Percentiles rank a stretch among this genome's conserved stretches.
phyloP scores from a whole-genome alignment of 2,329 filamentous ascomycete species.

The Colletotrichum coccodes region DNA sequence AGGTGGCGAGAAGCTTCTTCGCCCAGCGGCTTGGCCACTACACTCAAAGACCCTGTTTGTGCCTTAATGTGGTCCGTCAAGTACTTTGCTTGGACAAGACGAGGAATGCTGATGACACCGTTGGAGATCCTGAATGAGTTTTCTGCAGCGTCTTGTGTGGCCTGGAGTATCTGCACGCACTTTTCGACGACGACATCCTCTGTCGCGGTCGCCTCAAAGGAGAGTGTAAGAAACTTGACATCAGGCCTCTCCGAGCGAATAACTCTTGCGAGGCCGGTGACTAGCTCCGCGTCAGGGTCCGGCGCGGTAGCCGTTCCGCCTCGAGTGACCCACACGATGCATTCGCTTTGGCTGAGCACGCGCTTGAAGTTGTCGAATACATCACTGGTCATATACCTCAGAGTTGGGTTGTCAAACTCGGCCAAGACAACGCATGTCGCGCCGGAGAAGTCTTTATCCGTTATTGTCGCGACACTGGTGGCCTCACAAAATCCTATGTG shows the following conservation, averaged over 20 bases:
- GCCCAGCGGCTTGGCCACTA: constrained; percentile 3
- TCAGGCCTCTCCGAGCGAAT: constrained; percentile 35
- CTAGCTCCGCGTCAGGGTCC: constrained; percentile 35
- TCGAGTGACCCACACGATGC: constrained; percentile 25
- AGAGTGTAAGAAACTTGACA: constrained; percentile 34
- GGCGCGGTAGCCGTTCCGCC: constrained; percentile 10
- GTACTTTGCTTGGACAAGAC: constrained; percentile 18
- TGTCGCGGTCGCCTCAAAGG: constrained; percentile 29
- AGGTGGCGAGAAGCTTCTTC: background rate
- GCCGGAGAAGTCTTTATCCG: constrained; percentile 17
- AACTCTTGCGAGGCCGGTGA: constrained; percentile 37
- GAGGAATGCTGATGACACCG: constrained; percentile 4
- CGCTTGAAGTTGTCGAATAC: constrained; percentile 35
- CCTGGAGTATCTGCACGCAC: background rate
- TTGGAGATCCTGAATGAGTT: constrained; percentile 18
- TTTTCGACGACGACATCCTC: constrained; percentile 13
- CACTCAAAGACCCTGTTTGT: constrained; percentile 29
- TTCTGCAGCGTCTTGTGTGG: background rate
- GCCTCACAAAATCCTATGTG: background rate
- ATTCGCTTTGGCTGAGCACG: constrained; percentile 34
- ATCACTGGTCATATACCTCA: constrained; percentile 34
- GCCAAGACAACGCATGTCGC: constrained; percentile 37
- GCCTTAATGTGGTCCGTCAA: constrained; percentile 22
- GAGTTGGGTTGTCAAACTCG: constrained; percentile 35
- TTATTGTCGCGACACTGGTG: background rate